Evolutionary conservation across 495 filamentous ascomycete species (phyloP), one percentile per base, ranked within the genome.

Genomic region (Penicillium manginii): DNA sequence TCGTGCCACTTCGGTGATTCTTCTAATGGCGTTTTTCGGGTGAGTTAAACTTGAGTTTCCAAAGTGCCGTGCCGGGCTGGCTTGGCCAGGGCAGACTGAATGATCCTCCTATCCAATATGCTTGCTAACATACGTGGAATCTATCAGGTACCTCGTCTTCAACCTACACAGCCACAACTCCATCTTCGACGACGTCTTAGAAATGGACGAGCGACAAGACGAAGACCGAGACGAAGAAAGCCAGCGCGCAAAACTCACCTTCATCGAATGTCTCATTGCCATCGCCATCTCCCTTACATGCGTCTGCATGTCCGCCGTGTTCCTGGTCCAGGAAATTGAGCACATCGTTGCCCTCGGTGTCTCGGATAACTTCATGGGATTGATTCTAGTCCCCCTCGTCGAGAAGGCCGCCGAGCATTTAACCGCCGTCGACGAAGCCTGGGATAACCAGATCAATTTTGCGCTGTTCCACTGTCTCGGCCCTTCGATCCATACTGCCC

Each of bases 381-480:
- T 93, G 59, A 91, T 91, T 52, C 63, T 81, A 10, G 78, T 81
- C 1, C 93, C 93, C 2, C 78, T 97, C 1, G 92, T 96, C 8
- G 93, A 97, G 66, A 97, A 97, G 68, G 88, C 87, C 0, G 91
- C 91, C 10, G 93, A 97, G 77, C 93, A 97, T 70, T 73, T 96
- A 37, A 96, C 89, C 0, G 90, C 92, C 12, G 74, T 97, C 45
- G 93, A 97, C 71, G 93, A 97, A 78, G 93, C 93, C 10, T 96
- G 87, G 76, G 76, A 80, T 29, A 80, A 80, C 43, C 77, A 80
- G 60, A 80, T 79, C 58, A 96, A 97, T 77, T 94, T 96, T 71
- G 93, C 93, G 0, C 83, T 98, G 8, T 87, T 90, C 46, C 91
- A 97, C 73, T 89, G 94, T 52, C 85, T 98, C 40, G 92, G 91